phyloP scores from a whole-genome alignment of 2,329 filamentous ascomycete genomes.

The Colletotrichum sp. region DNA sequence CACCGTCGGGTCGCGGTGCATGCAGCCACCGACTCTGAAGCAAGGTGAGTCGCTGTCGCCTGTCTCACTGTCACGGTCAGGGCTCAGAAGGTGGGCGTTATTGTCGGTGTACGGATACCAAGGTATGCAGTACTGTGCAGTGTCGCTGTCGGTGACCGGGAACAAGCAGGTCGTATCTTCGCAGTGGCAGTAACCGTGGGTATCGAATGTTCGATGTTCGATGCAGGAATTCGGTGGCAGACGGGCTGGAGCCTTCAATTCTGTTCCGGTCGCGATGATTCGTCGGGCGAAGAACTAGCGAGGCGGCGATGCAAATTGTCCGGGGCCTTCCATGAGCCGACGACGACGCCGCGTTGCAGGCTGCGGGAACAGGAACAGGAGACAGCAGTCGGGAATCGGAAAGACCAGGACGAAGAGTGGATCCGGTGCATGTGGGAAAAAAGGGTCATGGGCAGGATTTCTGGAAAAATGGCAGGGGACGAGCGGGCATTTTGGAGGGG shows the following conservation, averaged over 20 bases:
- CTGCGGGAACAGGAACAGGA: neutral
- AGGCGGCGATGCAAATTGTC: neutral
- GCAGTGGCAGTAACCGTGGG: no score
- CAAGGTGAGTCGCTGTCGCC: neutral
- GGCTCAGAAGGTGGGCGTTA: neutral
- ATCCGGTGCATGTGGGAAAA: neutral
- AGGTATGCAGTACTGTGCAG: neutral
- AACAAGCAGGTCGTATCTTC: neutral
- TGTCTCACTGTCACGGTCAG: neutral
- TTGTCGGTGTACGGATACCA: neutral
- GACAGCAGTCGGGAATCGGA: neutral
- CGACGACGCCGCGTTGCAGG: neutral
- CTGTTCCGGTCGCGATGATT: neutral
- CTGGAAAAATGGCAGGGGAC: neutral
- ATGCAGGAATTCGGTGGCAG: neutral
- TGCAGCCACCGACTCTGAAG: neutral
- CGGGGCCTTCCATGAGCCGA: neutral
- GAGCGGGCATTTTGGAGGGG: neutral
- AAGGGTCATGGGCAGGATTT: neutral
- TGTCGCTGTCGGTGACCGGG: neutral
- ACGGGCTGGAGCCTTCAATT: neutral
- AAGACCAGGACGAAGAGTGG: neutral
- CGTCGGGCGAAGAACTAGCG: slow-evolving; percentile 6
- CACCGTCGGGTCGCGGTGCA: slow-evolving; percentile 8
- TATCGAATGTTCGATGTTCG: neutral